These are phyloP conservation scores for Fusarium albosuccineum DNA, from an alignment of 2,329 filamentous ascomycete genomes.

Conservation along the genomic window DNA sequence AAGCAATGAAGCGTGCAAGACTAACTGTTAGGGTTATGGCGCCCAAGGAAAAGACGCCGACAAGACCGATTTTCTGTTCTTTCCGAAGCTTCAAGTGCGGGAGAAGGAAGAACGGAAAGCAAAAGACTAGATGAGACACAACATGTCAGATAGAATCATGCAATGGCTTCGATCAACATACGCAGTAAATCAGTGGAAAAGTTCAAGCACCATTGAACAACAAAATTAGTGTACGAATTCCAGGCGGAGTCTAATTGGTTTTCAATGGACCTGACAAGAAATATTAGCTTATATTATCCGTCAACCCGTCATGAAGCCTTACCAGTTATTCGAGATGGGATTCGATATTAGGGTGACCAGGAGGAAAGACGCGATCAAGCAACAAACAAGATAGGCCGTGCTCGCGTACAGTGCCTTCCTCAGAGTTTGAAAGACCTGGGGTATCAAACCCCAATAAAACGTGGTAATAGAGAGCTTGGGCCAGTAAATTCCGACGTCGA, in stretches of 20 bases:
- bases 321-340: constrained; percentile 18
- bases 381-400: neutral
- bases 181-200: constrained; percentile 18
- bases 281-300: neutral
- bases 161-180: neutral
- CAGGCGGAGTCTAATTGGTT: constrained; percentile 17
- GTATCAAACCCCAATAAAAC: constrained; percentile 26
- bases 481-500: constrained; percentile 19
- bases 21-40: constrained; percentile 7
- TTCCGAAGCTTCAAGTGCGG: constrained; percentile 6
- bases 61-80: constrained; percentile 10
- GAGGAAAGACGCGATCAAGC: neutral
- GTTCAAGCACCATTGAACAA: constrained; percentile 21
- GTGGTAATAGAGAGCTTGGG: constrained; percentile 18
- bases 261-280: neutral
- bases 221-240: constrained; percentile 3
- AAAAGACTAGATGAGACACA: constrained; percentile 8
- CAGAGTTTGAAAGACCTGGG: neutral
- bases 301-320: neutral
- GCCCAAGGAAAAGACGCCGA: constrained; percentile 23
- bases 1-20: constrained; percentile 14
- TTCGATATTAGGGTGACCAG: neutral
- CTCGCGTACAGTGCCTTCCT: neutral
- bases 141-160: neutral
- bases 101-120: constrained; percentile 18